These are phyloP conservation scores for Pythium aristosporum DNA, from an alignment of 352 stramenopile genomes.

Conservation along the genomic window DNA sequence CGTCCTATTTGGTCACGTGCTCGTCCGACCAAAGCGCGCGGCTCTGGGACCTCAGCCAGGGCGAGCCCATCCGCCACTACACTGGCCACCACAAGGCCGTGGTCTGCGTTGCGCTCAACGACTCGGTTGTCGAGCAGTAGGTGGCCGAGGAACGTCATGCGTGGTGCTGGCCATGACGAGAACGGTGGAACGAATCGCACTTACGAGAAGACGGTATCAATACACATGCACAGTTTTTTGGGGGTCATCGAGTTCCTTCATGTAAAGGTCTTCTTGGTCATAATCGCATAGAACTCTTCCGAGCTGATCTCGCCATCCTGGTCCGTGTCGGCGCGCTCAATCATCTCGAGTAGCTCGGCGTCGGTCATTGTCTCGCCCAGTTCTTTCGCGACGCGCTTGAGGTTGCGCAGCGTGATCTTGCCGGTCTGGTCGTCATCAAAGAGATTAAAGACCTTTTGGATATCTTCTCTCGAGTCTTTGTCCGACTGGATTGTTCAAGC, in stretches of 20 bases:
- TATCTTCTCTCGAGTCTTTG: constrained; percentile 95
- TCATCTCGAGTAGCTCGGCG: constrained; percentile 99
- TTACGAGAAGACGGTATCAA: constrained; percentile 10
- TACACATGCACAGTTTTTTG: constrained; percentile 20
- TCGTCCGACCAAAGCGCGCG: constrained; percentile 95
- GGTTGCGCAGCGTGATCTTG: constrained; percentile 96
- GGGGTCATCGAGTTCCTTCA: constrained; percentile 24
- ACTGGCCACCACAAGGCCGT: constrained; percentile 90
- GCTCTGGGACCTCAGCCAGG: constrained; percentile 96
- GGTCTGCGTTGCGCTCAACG: constrained; percentile 87
- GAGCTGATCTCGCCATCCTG: constrained; percentile 96
- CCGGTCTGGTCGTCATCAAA: constrained; percentile 98
- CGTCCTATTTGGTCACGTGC: constrained; percentile 95
- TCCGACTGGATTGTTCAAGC: constrained; percentile 65
- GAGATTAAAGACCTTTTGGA: constrained; percentile 95
- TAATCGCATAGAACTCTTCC: constrained; percentile 98
- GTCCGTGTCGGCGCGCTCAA: constrained; percentile 95
- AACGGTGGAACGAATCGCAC: background rate
- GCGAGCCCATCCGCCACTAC: constrained; percentile 87
- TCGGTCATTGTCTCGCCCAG: constrained; percentile 99
- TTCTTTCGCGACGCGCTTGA: constrained; percentile 97
- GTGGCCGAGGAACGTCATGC: background rate
- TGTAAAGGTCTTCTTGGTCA: constrained; percentile 96
- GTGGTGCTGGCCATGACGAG: background rate
- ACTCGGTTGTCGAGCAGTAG: constrained; percentile 48